Evolutionary conservation across 257 asterid genomes (phyloP).

Genomic region (Fraxinus quadrangulata): DNA sequence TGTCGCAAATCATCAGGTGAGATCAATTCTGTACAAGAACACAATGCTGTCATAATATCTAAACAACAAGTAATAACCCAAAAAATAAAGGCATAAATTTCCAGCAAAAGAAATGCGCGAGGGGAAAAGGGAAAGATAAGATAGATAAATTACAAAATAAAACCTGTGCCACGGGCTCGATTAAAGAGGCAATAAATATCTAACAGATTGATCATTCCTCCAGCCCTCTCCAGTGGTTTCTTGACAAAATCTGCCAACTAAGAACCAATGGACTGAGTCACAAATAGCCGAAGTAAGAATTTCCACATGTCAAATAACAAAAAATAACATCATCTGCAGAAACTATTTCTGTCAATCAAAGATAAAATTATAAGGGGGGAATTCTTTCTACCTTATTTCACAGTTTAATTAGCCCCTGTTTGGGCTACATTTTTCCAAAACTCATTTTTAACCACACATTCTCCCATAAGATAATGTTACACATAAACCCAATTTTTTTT

Average conservation of each 20-base stretch:
- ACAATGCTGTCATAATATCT: slow-evolving; percentile 21
- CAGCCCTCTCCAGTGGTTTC: slow-evolving; percentile 86
- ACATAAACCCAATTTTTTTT: too few species aligned
- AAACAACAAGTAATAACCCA: neutral
- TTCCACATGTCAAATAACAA: neutral
- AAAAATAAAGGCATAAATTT: neutral
- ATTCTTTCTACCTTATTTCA: slow-evolving; percentile 12
- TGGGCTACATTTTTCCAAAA: too few species aligned
- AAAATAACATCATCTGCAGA: neutral
- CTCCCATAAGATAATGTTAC: too few species aligned
- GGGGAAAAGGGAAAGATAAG: slow-evolving; percentile 11
- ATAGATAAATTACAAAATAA: slow-evolving; percentile 11
- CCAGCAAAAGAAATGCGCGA: neutral
- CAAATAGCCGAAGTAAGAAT: slow-evolving; percentile 22
- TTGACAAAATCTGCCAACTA: slow-evolving; percentile 95
- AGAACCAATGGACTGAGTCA: slow-evolving; percentile 30
- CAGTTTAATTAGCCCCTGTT: neutral
- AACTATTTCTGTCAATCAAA: neutral
- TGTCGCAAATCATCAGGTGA: slow-evolving; percentile 96
- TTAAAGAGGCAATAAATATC: slow-evolving; percentile 95
- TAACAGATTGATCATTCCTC: slow-evolving; percentile 89
- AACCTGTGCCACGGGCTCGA: slow-evolving; percentile 99
- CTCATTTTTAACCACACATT: too few species aligned
- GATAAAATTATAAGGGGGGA: neutral
- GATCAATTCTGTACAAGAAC: slow-evolving; percentile 65